Percentiles rank a stretch among this genome's conserved stretches.
phyloP scores from a whole-genome alignment of 164 flowering plant species.

The Annona cherimola region DNA sequence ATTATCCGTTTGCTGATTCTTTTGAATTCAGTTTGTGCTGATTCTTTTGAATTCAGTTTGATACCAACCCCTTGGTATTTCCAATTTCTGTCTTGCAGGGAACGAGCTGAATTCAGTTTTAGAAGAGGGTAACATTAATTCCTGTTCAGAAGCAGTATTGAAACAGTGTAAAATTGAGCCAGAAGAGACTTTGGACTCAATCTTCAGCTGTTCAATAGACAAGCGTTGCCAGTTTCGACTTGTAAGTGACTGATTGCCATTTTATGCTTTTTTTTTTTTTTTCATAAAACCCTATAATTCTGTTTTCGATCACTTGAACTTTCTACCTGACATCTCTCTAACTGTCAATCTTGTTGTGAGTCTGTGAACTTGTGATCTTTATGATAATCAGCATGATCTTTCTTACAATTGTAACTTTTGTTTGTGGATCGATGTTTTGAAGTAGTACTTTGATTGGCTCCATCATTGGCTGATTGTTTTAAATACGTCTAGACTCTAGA shows the following conservation, averaged over 20 bases:
- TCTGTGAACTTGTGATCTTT: too few species aligned
- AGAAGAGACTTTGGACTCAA: neutral
- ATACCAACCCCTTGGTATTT: neutral
- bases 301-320: too few species aligned
- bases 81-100: neutral
- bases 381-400: too few species aligned
- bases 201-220: neutral
- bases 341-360: too few species aligned
- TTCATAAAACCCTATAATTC: too few species aligned
- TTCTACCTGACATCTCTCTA: too few species aligned
- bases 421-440: too few species aligned
- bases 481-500: too few species aligned
- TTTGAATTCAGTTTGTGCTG: neutral
- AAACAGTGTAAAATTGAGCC: neutral
- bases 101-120: neutral
- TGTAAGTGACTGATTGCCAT: slow-evolving; percentile 1
- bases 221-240: neutral
- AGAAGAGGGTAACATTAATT: neutral
- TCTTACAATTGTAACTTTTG: too few species aligned
- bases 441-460: too few species aligned
- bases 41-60: neutral
- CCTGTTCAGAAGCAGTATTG: neutral
- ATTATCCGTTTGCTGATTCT: neutral
- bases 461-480: too few species aligned
- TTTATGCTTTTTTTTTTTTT: too few species aligned